Evolutionary conservation across 331 rosid species (phyloP).

Genomic region (Pyracantha coccinea): DNA sequence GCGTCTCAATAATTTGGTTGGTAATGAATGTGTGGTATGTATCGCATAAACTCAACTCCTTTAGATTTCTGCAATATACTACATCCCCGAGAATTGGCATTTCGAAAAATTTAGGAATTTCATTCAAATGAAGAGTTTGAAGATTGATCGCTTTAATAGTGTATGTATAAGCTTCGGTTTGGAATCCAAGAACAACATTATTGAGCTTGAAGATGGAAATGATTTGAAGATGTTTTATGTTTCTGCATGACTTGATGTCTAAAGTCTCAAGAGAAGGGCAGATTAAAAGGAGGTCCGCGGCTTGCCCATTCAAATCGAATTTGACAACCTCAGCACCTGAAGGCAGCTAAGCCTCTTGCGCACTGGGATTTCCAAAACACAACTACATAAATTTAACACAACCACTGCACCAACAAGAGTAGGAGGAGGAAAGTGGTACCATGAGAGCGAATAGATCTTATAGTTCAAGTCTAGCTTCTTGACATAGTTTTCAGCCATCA

Average conservation of each 20-base stretch:
- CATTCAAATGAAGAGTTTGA: neutral
- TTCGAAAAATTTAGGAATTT: too few relatives aligned
- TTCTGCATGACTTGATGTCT: neutral
- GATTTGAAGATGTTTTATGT: neutral
- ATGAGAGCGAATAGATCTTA: too few relatives aligned
- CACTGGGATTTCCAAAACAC: neutral
- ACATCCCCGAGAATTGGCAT: too few relatives aligned
- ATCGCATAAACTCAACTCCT: neutral
- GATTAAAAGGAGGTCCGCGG: neutral
- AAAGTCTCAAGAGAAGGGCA: neutral
- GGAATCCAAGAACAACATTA: neutral
- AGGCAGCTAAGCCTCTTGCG: neutral
- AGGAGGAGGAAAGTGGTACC: neutral
- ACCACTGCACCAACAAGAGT: neutral
- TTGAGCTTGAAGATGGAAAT: neutral
- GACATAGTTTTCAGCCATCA: neutral
- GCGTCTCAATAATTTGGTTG: neutral
- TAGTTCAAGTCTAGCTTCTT: neutral
- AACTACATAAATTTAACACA: neutral
- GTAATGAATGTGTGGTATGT: too few relatives aligned
- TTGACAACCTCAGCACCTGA: neutral
- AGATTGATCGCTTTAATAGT: neutral
- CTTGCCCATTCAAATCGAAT: neutral
- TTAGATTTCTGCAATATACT: neutral
- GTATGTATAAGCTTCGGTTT: neutral